Percentiles rank a stretch among this genome's conserved stretches.
These are phyloP conservation scores for Saturnispora diversa DNA, from an alignment of 805 yeast genomes.

Conservation along the genomic window DNA sequence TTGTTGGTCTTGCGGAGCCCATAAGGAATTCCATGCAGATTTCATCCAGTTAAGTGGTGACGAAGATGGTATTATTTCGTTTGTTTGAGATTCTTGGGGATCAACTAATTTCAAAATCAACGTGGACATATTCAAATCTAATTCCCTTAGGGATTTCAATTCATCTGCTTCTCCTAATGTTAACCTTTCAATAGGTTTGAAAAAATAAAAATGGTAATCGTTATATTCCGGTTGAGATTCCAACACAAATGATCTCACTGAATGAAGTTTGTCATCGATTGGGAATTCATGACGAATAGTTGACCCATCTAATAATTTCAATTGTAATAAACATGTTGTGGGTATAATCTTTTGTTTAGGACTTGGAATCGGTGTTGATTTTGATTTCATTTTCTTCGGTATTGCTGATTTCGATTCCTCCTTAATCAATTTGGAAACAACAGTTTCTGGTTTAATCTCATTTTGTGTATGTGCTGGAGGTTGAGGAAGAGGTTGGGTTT, in stretches of 20 bases:
- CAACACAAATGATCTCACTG: conserved; percentile 58
- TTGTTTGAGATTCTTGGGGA: conserved; percentile 19
- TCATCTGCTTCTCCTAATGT: conserved; percentile 61
- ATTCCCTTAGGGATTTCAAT: conserved; percentile 38
- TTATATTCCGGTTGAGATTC: conserved; percentile 40
- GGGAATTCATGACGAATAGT: conserved; percentile 45
- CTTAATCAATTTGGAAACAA: conserved; percentile 4
- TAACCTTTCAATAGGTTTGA: conserved; percentile 49
- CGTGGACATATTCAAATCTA: conserved; percentile 62
- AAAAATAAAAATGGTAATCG: conserved; percentile 41
- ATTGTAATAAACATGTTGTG: conserved; percentile 35
- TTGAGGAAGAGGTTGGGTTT: too few species aligned
- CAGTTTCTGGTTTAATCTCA: conserved; percentile 1
- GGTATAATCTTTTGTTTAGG: conserved; percentile 26
- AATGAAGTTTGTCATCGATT: conserved; percentile 37
- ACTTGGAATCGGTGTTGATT: too few species aligned
- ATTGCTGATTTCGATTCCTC: conserved; percentile 1
- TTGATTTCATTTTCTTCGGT: conserved; percentile 6
- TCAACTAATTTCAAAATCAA: conserved; percentile 58
- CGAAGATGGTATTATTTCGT: conserved; percentile 4
- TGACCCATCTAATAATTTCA: conserved; percentile 62
- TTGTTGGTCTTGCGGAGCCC: background rate
- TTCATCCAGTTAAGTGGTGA: conserved; percentile 25
- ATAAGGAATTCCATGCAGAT: conserved; percentile 16
- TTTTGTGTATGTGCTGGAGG: too few species aligned